Evolutionary conservation across 2,329 filamentous ascomycete species (phyloP), one percentile per base, ranked within the genome.

Genomic region (Alternaria brassicae): DNA sequence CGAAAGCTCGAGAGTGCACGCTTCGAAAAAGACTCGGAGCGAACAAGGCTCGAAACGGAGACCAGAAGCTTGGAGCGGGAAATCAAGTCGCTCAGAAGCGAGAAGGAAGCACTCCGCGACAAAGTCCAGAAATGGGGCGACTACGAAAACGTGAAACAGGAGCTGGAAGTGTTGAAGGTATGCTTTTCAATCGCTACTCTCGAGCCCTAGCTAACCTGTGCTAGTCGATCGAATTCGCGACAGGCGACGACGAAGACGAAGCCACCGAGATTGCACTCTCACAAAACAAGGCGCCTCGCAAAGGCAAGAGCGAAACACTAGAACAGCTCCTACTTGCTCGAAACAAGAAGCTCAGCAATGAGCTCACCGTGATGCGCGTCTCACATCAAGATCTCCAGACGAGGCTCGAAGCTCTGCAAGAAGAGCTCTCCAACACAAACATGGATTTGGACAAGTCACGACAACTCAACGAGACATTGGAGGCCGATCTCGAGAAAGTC

Each of bases 301-400:
- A 88, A 73, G 80, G 81, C 48, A 91, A 90, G 67, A 88, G 90
- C 41, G 92, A 96, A 69, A 93, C 90, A 1, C 81, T 99, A 9
- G 95, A 99, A 78, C 93, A 97, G 79, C 86, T 99, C 27, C 83
- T 99, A 6, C 82, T 99, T 52, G 90, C 92, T 9, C 88, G 95
- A 44, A 99, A 99, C 82, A 99, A 98, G 82, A 99, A 98, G 80
- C 84, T 99, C 36, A 90, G 90, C 68, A 93, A 97, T 72, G 95
- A 99, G 77, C 85, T 98, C 63, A 97, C 95, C 2, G 87, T 98
- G 37, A 83, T 99, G 42, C 88, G 95, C 39, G 92, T 99, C 3
- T 97, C 95, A 0, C 93, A 98, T 74, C 92, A 96, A 72, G 94
- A 98, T 71, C 83, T 98, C 2, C 92, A 97, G 72, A 86, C 83